Percentiles rank a stretch among this genome's conserved stretches.
These are phyloP conservation scores for Stemphylium beticola DNA, from an alignment of 2,329 filamentous ascomycete genomes.

Conservation along the genomic window DNA sequence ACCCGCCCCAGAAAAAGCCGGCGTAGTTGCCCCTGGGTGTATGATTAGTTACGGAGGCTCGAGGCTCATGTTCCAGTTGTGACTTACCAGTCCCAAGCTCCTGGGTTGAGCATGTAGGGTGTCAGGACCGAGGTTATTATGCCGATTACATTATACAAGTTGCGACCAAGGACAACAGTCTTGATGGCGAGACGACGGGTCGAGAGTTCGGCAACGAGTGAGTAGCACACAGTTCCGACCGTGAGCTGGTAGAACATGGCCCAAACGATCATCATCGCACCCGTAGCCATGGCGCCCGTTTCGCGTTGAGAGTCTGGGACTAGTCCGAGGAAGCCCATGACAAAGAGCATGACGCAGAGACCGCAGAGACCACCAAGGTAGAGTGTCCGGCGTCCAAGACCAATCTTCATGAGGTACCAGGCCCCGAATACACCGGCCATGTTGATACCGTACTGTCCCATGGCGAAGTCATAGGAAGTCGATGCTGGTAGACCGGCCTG, in stretches of 20 bases:
- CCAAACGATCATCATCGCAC: constrained; percentile 72
- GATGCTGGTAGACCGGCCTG: constrained; percentile 53
- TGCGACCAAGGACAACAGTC: constrained; percentile 84
- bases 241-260: constrained; percentile 76
- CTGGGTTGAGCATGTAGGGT: constrained; percentile 91
- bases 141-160: constrained; percentile 76
- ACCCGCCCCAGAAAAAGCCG: constrained; percentile 86
- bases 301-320: constrained; percentile 66
- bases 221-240: constrained; percentile 89
- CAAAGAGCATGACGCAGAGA: constrained; percentile 76
- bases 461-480: constrained; percentile 54
- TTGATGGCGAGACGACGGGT: constrained; percentile 87
- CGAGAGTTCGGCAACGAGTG: constrained; percentile 82
- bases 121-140: constrained; percentile 84
- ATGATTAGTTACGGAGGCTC: not conserved
- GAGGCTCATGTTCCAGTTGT: not conserved
- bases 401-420: constrained; percentile 78
- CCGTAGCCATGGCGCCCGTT: constrained; percentile 74
- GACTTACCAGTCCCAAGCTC: constrained; percentile 71
- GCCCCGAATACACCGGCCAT: constrained; percentile 82
- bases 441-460: constrained; percentile 70
- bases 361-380: constrained; percentile 75
- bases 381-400: constrained; percentile 75
- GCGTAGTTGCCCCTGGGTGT: constrained; percentile 73
- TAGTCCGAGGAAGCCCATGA: constrained; percentile 83